Evolutionary conservation across 2,329 filamentous ascomycete genomes (phyloP), one percentile per base, ranked within the genome.

Genomic region (Phoma sp.): DNA sequence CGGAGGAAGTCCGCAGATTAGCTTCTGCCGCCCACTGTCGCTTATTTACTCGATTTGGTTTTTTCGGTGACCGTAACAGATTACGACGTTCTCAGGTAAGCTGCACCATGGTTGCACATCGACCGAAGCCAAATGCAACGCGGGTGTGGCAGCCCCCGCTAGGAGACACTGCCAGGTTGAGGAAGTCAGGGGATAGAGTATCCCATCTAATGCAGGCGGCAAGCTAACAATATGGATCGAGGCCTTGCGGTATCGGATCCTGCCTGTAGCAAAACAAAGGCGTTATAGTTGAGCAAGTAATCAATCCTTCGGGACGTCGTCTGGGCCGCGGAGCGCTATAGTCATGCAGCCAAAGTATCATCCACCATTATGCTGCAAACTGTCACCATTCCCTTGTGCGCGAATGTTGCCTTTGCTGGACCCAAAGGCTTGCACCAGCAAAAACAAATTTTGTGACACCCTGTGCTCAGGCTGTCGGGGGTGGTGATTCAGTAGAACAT

Each of bases 81-180:
- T 41, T 50, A 39, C 32, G 24, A 44, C 10, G 30, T 37, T 29
- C 35, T 32, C 29, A 37, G 29, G 27, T 42, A 9, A 50, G 52
- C 52, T 33, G 46, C 52, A 38, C 41, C 46, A 46, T 55, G 45
- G 33, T 49, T 45, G 40, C 40, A 52, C 14, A 37, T 27, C 25
- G 23, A 14, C n/a, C 25, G 13, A 6, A 25, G 11, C 35, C 32
- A 44, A 25, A 32, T 11, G 10, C 14, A 29, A 14, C 13, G 11
- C 5, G 39, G 39, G 44, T 49, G 36, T 49, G 36, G 23, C 39
- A 30, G 40, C 39, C 45, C 32, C 39, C 25, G 22, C 25, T 33
- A 43, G 32, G 10, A 11, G 13, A 11, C 29, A 30, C 29, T 30
- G 18, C 18, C 18, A 18, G 18, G 18, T 29, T 29, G 27, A 7